Evolutionary conservation across 257 asterid genomes (phyloP).

Genomic region (Rauvolfia tetraphylla): DNA sequence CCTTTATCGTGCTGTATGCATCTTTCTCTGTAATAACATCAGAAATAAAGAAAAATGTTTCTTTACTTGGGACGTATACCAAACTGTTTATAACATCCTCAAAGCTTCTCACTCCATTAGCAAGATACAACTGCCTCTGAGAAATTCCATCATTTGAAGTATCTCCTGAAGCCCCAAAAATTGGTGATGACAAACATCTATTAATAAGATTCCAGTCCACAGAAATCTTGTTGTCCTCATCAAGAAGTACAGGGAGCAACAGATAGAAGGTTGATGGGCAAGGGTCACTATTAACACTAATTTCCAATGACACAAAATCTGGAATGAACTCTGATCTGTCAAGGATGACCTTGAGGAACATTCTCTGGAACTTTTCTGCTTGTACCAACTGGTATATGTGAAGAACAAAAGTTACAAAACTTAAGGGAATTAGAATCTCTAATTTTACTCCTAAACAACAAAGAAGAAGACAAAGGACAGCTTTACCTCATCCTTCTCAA

Average conservation of each 20-base stretch:
- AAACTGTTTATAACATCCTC: conserved; percentile 68
- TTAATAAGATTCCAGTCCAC: conserved; percentile 77
- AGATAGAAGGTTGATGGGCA: conserved; percentile 64
- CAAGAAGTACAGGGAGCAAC: conserved; percentile 63
- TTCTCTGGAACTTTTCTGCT: conserved; percentile 76
- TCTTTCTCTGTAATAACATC: conserved; percentile 51
- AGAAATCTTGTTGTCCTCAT: conserved; percentile 40
- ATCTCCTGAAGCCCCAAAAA: conserved; percentile 44
- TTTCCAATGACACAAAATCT: conserved; percentile 61
- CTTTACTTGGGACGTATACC: conserved; percentile 78
- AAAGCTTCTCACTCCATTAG: conserved; percentile 54
- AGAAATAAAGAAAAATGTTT: conserved; percentile 66
- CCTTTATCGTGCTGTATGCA: conserved; percentile 51
- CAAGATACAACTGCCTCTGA: conserved; percentile 58
- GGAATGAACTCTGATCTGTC: conserved; percentile 61
- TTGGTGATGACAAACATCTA: conserved; percentile 83
- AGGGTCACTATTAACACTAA: conserved; percentile 32
- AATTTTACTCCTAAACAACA: conserved; percentile 12
- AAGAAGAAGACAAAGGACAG: conserved; percentile 13
- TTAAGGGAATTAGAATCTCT: conserved; percentile 13
- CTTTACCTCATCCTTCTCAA: conserved; percentile 65
- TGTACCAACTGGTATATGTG: conserved; percentile 49
- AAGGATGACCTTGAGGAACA: conserved; percentile 74
- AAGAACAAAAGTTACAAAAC: conserved; percentile 22
- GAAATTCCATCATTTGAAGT: conserved; percentile 30